Percentiles rank a stretch among this genome's conserved stretches.
phyloP scores from a whole-genome alignment of 495 filamentous ascomycete species.

The Neurospora sp. region DNA sequence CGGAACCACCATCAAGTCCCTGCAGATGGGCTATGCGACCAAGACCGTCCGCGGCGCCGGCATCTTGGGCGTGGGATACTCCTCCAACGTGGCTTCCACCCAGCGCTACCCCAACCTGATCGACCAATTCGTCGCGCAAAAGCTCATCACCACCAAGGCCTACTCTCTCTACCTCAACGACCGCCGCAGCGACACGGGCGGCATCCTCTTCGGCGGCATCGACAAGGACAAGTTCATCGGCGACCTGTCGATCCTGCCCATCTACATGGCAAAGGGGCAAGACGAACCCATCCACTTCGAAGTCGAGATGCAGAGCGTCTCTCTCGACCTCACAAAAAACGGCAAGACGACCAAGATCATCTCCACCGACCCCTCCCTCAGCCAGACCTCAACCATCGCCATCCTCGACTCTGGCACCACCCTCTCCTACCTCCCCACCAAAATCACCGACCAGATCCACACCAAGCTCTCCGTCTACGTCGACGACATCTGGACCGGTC shows the following conservation, averaged over 20 bases:
- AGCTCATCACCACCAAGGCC: conserved; percentile 65
- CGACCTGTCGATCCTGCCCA: conserved; percentile 57
- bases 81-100: conserved; percentile 57
- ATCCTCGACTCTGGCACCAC: conserved; percentile 85
- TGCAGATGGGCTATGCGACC: conserved; percentile 80
- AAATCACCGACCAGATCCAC: conserved; percentile 48
- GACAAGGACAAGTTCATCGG: conserved; percentile 80
- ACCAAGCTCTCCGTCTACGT: conserved; percentile 42
- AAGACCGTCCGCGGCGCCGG: conserved; percentile 58
- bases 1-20: conserved; percentile 46
- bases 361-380: conserved; percentile 32
- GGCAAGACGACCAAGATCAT: conserved; percentile 25
- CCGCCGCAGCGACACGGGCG: conserved; percentile 54
- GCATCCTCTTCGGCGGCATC: conserved; percentile 84
- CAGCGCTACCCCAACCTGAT: conserved; percentile 70
- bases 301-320: conserved; percentile 25
- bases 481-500: conserved; percentile 31
- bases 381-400: conserved; percentile 33
- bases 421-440: conserved; percentile 64
- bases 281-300: conserved; percentile 29
- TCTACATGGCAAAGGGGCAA: conserved; percentile 34
- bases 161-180: conserved; percentile 77
- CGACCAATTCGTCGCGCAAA: conserved; percentile 55
- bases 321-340: conserved; percentile 19
- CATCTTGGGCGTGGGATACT: conserved; percentile 85